A percentile compares a stretch with the other conserved stretches of the same genome.
Conservation (phyloP, 2,329 filamentous ascomycete genomes). For the Zymoseptoria crescenta region DNA sequence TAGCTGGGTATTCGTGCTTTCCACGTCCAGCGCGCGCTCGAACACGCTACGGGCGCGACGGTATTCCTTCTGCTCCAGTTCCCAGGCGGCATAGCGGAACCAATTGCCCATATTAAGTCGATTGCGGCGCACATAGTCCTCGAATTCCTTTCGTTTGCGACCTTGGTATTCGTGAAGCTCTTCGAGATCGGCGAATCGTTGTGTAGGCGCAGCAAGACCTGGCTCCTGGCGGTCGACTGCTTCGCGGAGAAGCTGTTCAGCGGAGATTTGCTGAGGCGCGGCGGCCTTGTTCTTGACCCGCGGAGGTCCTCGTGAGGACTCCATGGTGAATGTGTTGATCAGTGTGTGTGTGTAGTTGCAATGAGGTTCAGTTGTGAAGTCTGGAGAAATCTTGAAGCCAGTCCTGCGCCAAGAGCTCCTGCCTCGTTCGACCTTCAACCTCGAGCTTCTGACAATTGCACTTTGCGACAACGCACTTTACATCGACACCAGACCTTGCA, state of each 20-base stretch:
- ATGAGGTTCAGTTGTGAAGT: no score
- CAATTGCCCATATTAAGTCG: conserved; percentile 96
- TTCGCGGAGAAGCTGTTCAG: conserved; percentile 93
- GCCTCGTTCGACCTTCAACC: neutral
- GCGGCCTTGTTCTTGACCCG: conserved; percentile 98
- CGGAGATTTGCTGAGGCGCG: conserved; percentile 75
- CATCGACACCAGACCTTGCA: neutral
- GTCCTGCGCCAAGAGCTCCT: neutral
- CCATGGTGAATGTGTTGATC: conserved; percentile 50
- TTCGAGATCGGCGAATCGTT: conserved; percentile 92
- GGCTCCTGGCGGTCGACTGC: conserved; percentile 94
- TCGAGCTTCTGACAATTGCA: neutral
- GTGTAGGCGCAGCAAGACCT: conserved; percentile 78
- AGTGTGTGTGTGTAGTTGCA: neutral
- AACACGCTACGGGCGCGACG: conserved; percentile 86
- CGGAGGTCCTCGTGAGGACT: conserved; percentile 81
- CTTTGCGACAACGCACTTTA: neutral
- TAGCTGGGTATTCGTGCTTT: conserved; percentile 74
- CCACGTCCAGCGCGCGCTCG: conserved; percentile 86
- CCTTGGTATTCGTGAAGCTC: conserved; percentile 97
- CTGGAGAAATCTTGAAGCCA: neutral
- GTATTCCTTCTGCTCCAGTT: conserved; percentile 97
- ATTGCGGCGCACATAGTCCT: conserved; percentile 95
- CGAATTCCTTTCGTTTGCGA: conserved; percentile 90
- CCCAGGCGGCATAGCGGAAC: conserved; percentile 96